These are phyloP conservation scores for Penicillium steckii DNA, from an alignment of 495 filamentous ascomycete genomes.

Conservation along the genomic window DNA sequence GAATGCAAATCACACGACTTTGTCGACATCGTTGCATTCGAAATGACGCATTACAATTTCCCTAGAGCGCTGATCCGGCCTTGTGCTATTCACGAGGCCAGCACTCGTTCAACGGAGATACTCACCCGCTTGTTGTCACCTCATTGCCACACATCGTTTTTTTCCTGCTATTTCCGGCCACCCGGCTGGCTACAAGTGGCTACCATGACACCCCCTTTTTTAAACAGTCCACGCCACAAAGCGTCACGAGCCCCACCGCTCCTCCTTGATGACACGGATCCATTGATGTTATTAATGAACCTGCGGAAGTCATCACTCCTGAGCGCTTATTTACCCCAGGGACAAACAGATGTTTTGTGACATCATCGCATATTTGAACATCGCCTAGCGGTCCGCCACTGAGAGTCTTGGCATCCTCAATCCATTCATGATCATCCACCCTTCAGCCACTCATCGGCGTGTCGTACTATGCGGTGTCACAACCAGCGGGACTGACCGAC, in stretches of 20 bases:
- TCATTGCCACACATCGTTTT: slow-evolving; percentile 15
- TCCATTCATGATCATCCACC: slow-evolving; percentile 11
- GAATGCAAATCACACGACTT: background rate
- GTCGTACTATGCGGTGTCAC: slow-evolving; percentile 4
- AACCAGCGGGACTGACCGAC: slow-evolving; percentile 4
- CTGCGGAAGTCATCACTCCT: slow-evolving; percentile 3
- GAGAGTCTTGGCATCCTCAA: slow-evolving; percentile 24
- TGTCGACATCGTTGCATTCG: background rate
- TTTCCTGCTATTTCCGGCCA: slow-evolving; percentile 12
- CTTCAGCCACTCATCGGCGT: slow-evolving; percentile 11
- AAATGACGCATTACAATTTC: background rate
- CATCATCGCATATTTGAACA: slow-evolving; percentile 30
- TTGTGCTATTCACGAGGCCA: background rate
- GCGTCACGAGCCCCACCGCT: slow-evolving; percentile 13
- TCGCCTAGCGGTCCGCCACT: slow-evolving; percentile 25
- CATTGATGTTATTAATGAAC: slow-evolving; percentile 9
- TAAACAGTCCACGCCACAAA: slow-evolving; percentile 11
- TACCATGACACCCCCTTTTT: slow-evolving; percentile 1
- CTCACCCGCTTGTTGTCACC: background rate
- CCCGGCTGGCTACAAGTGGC: slow-evolving; percentile 27
- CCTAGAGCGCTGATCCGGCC: background rate
- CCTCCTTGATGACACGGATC: slow-evolving; percentile 5
- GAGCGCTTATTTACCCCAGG: slow-evolving; percentile 20
- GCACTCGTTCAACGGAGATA: background rate
- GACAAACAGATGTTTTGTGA: slow-evolving; percentile 23